Conservation (phyloP, 176 grass and related monocot species). For the Aegilops tauschii region DNA sequence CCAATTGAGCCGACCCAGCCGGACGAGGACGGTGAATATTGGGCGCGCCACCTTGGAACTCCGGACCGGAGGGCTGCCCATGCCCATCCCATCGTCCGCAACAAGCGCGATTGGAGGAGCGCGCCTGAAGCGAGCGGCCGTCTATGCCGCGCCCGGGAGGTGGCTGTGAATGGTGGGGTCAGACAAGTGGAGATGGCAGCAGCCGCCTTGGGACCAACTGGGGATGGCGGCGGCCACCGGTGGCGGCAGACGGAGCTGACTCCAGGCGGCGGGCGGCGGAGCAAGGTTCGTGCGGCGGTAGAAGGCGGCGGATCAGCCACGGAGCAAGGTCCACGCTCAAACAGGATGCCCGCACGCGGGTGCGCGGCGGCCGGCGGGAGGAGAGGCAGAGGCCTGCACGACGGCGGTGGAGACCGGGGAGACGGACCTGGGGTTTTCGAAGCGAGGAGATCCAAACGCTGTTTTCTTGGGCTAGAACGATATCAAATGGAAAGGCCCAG, state of each 20-base stretch:
- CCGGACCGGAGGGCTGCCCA: background rate
- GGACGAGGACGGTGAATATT: background rate
- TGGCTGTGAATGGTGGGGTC: background rate
- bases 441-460: too few species aligned
- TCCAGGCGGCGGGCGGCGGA: background rate
- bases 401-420: too few species aligned
- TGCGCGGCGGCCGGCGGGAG: too few species aligned
- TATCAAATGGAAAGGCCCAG: too few species aligned
- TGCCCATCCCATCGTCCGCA: background rate
- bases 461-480: too few species aligned
- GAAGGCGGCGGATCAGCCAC: too few species aligned
- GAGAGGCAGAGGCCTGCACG: too few species aligned
- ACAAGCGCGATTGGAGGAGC: background rate
- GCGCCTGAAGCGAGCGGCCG: background rate
- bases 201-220: background rate
- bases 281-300: too few species aligned
- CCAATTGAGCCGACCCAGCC: background rate
- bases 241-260: background rate
- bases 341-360: too few species aligned
- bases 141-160: background rate
- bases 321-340: too few species aligned
- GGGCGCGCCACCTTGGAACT: background rate
- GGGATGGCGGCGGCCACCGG: background rate
- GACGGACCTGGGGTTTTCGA: too few species aligned
- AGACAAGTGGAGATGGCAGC: background rate